Base-by-base conservation (phyloP, 2,329 filamentous ascomycete genomes). In the Aspergillus neoniger region DNA sequence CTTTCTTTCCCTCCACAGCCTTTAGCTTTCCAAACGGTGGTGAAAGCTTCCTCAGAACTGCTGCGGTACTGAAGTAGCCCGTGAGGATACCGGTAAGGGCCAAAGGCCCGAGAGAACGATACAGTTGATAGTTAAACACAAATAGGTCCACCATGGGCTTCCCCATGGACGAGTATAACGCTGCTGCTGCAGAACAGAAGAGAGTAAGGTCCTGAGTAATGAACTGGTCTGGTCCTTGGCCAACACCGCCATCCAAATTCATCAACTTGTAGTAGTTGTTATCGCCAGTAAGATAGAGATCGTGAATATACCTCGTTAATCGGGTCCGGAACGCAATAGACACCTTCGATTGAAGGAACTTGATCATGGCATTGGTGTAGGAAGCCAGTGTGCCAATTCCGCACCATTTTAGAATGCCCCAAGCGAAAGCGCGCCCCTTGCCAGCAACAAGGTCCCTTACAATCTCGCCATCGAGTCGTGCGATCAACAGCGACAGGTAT, bases 291-390 rank as follows among this genome's bases (percentile, higher is more conserved):
- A 99, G 85, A 71, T 99, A 99, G 8, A 99, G 81, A 71, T 99
- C 95, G 77, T 99, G 95, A 57, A 99, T 96, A 75, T 99, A 99
- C 68, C 95, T 84, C 2, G 95, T 99, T 14, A 99, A 83, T 10
- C 95, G 87, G 4, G 95, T 99, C 44, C 95, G 88, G 83, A 99
- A 99, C 36, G 96, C 94, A 67, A 99, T 99, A 6, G 94, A 96
- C 57, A 99, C 92, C 80, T 99, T 99, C 54, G 91, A 94, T 77
- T 99, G 94, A 64, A 99, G 84, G 78, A 91, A 99, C 77, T 98
- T 98, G 82, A 99, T 99, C 90, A 96, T 97, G 57, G 94, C 92
- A 76, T 99, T 99, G 54, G 94, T 97, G 73, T 99, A 99, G 0
- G 94, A 96, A 8, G 93, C 94, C 65, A 98, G 88, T 2, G 91